Evolutionary conservation across 148 eudicot genomes (phyloP).

Genomic region (Chenopodium formosanum): DNA sequence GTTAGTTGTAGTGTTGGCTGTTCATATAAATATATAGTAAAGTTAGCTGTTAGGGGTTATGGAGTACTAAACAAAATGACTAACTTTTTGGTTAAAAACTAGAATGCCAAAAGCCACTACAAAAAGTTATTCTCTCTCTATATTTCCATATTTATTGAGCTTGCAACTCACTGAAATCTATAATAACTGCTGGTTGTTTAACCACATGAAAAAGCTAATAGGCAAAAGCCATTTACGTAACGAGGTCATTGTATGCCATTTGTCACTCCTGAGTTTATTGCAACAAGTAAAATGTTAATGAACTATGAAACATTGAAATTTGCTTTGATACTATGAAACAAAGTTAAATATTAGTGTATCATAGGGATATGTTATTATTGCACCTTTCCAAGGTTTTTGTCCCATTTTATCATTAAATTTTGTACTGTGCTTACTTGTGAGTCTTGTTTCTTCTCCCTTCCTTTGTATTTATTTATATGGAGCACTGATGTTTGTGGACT

Average conservation of each 20-base stretch:
- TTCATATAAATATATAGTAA: too few relatives aligned
- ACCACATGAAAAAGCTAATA: too few relatives aligned
- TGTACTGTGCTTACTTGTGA: too few relatives aligned
- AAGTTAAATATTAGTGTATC: neutral
- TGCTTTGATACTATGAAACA: neutral
- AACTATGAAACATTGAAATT: neutral
- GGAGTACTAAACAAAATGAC: neutral
- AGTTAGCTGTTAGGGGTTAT: neutral
- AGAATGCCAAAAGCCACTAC: too few relatives aligned
- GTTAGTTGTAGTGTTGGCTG: neutral
- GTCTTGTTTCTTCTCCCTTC: neutral
- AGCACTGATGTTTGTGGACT: neutral
- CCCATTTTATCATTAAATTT: neutral
- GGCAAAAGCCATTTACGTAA: neutral
- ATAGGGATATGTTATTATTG: constrained; percentile 6
- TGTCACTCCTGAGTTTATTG: neutral
- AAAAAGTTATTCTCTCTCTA: neutral
- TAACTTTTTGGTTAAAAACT: neutral
- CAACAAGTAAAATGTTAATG: neutral
- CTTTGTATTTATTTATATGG: neutral
- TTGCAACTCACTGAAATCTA: neutral
- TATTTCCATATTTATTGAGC: too few relatives aligned
- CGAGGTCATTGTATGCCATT: neutral
- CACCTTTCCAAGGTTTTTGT: neutral
- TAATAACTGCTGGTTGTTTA: too few relatives aligned